Evolutionary conservation across 306 rosid species (phyloP), one percentile per base, ranked within the genome.

Genomic region (Castanopsis chinensis): DNA sequence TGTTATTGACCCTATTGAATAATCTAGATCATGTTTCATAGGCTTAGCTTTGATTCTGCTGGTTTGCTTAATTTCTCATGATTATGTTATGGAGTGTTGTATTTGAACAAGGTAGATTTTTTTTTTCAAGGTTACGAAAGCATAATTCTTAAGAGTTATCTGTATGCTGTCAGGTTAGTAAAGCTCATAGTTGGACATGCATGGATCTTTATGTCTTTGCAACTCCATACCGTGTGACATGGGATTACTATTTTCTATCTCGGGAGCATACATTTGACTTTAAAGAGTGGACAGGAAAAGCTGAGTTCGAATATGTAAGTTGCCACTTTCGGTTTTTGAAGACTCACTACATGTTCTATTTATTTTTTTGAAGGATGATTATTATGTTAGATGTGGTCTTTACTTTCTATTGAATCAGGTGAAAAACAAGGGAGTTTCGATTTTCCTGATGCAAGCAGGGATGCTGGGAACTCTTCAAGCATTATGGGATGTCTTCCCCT

Each of bases 211-310:
- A 96, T 82, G 80, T 96, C 80, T 96, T 93, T 82, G 99, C 96
- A 19, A 96, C 98, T 41, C 98, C 99, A n/a, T 93, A 93, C 82
- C 90, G 94, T 2, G 96, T 91, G 58, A 87, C 98, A 3, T 96
- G 99, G 99, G 99, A 93, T 85, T 96, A 96, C 83, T 96, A 96
- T 86, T 87, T 91, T 76, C 84, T 88, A 65, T 76, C 94, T 15
- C 95, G 98, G 80, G 99, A 96, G 83, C 99, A 96, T 85, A 96
- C 98, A 2, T 85, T 93, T n/a, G 93, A 93, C 77, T 76, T 96
- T 77, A 82, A 85, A 25, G 91, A 85, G 57, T 96, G 99, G 99
- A 86, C 83, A 59, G 97, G 98, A 83, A 90, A 78, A 82, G 91
- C 91, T 0, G 99, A 96, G 84, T 91, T 76, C 45, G 99, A 93